A percentile compares a stretch with the other conserved stretches of the same genome.
phyloP scores from a whole-genome alignment of 148 eudicot species.

The Hydrangea macrophylla region DNA sequence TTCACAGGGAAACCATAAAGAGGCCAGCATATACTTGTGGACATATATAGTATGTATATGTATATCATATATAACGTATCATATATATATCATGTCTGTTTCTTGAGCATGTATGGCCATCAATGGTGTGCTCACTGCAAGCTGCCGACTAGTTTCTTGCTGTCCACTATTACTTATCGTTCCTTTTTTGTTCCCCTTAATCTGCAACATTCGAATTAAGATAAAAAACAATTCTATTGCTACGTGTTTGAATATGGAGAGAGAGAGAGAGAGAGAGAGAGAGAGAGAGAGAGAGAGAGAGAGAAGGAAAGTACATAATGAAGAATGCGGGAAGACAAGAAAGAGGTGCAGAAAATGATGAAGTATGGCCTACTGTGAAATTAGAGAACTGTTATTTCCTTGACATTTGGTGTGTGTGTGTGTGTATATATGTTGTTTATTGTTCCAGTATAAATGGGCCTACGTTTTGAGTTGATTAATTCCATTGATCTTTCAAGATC shows the following conservation, averaged over 20 bases:
- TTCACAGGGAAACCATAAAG: background rate
- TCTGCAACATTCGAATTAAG: too few relatives aligned
- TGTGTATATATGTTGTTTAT: too few relatives aligned
- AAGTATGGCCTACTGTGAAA: background rate
- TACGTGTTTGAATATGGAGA: background rate
- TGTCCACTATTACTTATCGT: background rate
- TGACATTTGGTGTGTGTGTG: background rate
- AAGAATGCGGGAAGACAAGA: too few relatives aligned
- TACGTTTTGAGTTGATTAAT: too few relatives aligned
- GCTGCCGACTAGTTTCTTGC: background rate
- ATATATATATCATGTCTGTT: background rate
- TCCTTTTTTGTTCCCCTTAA: background rate
- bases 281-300: too few relatives aligned
- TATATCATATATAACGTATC: background rate
- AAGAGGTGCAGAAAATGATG: too few relatives aligned
- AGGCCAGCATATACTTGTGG: too few relatives aligned
- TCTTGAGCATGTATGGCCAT: background rate
- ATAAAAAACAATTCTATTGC: background rate
- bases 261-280: too few relatives aligned
- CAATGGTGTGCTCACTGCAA: background rate
- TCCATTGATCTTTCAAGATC: too few relatives aligned
- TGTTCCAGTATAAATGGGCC: too few relatives aligned
- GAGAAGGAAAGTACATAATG: too few relatives aligned
- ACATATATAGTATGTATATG: too few relatives aligned
- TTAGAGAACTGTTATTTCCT: background rate